Evolutionary conservation across 169 alveolate species (phyloP).

Genomic region (Plasmodium berghei): DNA sequence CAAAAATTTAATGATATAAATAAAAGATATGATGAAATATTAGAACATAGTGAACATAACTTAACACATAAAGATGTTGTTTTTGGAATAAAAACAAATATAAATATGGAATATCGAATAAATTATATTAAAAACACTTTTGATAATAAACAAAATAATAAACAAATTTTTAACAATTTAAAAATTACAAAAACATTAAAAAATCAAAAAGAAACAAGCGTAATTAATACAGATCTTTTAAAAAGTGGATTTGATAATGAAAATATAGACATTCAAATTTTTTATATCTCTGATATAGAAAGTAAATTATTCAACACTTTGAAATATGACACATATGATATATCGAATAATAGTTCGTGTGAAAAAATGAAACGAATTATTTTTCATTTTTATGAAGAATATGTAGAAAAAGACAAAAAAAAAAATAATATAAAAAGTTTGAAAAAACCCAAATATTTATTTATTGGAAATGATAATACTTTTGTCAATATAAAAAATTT

Average conservation of each 20-base stretch:
- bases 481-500: slow-evolving; percentile 59
- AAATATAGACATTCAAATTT: slow-evolving; percentile 7
- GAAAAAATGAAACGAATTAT: slow-evolving; percentile 33
- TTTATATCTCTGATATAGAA: slow-evolving; percentile 51
- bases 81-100: slow-evolving; percentile 49
- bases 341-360: background rate
- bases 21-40: slow-evolving; percentile 32
- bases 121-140: slow-evolving; percentile 51
- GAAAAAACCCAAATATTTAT: slow-evolving; percentile 11
- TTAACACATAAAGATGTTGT: slow-evolving; percentile 40
- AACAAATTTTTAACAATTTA: slow-evolving; percentile 4
- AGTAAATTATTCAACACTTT: slow-evolving; percentile 16
- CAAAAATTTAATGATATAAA: slow-evolving; percentile 27
- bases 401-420: slow-evolving; percentile 27
- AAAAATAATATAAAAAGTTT: background rate
- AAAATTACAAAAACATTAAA: slow-evolving; percentile 8
- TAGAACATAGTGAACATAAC: slow-evolving; percentile 24
- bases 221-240: slow-evolving; percentile 13
- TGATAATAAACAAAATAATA: slow-evolving; percentile 35
- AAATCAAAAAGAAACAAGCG: background rate
- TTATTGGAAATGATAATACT: slow-evolving; percentile 51
- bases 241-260: slow-evolving; percentile 49
- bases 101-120: slow-evolving; percentile 35
- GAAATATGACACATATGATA: background rate
- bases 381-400: slow-evolving; percentile 59